Evolutionary conservation across 805 yeast species (phyloP), one percentile per base, ranked within the genome.

Genomic region (Isabelozyma pseudorhagii): DNA sequence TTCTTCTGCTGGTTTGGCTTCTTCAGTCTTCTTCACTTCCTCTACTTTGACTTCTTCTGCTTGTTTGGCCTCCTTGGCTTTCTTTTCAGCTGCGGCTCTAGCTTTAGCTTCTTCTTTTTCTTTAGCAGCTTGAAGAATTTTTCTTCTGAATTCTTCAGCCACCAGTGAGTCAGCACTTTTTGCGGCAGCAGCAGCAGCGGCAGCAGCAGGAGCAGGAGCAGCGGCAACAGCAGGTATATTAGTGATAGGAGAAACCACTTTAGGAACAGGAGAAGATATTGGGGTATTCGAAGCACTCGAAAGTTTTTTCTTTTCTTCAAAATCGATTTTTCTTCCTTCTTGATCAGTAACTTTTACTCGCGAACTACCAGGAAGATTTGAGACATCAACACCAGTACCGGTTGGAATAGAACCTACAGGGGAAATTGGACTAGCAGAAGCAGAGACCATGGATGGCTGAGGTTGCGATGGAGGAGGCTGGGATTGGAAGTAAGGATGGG

Each of bases 241-340:
- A 21, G 25, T 34, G 7, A 25, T 8, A 34, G 38, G 45, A 27
- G 28, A 14, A 8, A 13, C 18, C 8, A 27, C 42, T 17, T 21
- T 46, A 31, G 36, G 36, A 8, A 44, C 48, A 18, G 52, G 54
- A 21, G 51, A 47, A 31, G 48, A 47, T 13, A 42, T 51, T 31
- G 58, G 52, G 7, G 74, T 63, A 18, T 62, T 54, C 9, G 59
- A 49, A 9, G 68, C 57, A 29, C 56, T 51, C n/a, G 60, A 48
- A 31, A 61, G 58, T 59, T 64, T 71, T 55, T 65, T 69, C 61
- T 71, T 71, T 42, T 70, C 77, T 46, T 74, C 77, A 52, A 71
- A 69, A 52, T 72, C 75, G 39, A 72, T 66, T 42, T 63, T 70
- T 49, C 67, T 71, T 5, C 78, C 79, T 41, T 72, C 76, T 57